Evolutionary conservation across 352 stramenopile species (phyloP).

Genomic region (Globisporangium splendens): DNA sequence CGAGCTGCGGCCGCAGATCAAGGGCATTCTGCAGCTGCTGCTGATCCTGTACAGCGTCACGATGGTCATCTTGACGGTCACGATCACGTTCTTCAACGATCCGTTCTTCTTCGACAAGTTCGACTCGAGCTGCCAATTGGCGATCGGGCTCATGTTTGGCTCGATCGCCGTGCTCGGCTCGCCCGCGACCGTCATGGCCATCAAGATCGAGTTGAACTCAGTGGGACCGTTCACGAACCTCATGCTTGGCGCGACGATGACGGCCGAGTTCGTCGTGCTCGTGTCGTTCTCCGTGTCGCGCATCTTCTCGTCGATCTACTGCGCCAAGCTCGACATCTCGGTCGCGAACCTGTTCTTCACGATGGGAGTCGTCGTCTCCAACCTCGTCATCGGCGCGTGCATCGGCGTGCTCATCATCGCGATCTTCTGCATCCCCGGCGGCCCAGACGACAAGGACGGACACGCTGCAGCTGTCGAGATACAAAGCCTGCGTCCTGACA

Average conservation of each 20-base stretch:
- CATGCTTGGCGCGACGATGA: slow-evolving; percentile 70
- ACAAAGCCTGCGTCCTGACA: neutral
- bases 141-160: slow-evolving; percentile 68
- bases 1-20: slow-evolving; percentile 58
- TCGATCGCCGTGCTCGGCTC: slow-evolving; percentile 70
- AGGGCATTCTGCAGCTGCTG: slow-evolving; percentile 51
- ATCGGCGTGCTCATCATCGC: slow-evolving; percentile 46
- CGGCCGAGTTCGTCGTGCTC: slow-evolving; percentile 66
- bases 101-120: slow-evolving; percentile 66
- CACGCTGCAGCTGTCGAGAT: neutral
- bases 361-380: slow-evolving; percentile 45
- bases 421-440: slow-evolving; percentile 59
- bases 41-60: slow-evolving; percentile 44
- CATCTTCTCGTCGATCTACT: slow-evolving; percentile 62
- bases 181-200: slow-evolving; percentile 67
- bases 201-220: slow-evolving; percentile 77
- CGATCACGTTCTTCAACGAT: slow-evolving; percentile 34
- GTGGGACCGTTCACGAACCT: slow-evolving; percentile 72
- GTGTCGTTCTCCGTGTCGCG: slow-evolving; percentile 65
- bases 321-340: slow-evolving; percentile 46
- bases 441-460: slow-evolving; percentile 29
- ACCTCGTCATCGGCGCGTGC: slow-evolving; percentile 42
- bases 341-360: slow-evolving; percentile 56
- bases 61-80: slow-evolving; percentile 48
- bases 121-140: slow-evolving; percentile 43